phyloP scores from a whole-genome alignment of 805 yeast genomes.

The Pichia phayaonensis region DNA sequence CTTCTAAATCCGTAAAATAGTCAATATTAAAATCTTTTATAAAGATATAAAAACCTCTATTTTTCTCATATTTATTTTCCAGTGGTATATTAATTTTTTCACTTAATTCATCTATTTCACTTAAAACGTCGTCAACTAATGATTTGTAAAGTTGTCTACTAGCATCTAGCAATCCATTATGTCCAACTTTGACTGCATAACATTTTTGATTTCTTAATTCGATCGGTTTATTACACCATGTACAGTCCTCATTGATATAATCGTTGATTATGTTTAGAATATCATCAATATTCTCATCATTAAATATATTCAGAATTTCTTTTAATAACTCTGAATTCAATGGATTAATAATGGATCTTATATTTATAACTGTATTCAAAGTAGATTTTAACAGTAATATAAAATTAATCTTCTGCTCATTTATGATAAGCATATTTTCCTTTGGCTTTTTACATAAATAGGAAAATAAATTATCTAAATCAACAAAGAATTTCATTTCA shows the following conservation, averaged over 20 bases:
- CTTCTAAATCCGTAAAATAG: neutral
- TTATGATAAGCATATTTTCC: slow-evolving; percentile 14
- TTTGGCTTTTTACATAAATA: slow-evolving; percentile 14
- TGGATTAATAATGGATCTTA: slow-evolving; percentile 14
- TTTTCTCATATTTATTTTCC: slow-evolving; percentile 29
- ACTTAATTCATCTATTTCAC: slow-evolving; percentile 20
- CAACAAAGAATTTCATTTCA: slow-evolving; percentile 27
- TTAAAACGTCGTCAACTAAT: slow-evolving; percentile 30
- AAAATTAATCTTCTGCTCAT: slow-evolving; percentile 34
- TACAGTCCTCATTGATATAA: slow-evolving; percentile 35
- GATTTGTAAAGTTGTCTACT: slow-evolving; percentile 35
- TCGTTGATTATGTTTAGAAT: slow-evolving; percentile 24
- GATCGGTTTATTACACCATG: slow-evolving; percentile 33
- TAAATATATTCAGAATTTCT: slow-evolving; percentile 25
- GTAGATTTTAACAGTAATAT: slow-evolving; percentile 34
- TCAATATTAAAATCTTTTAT: slow-evolving; percentile 14
- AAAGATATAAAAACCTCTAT: slow-evolving; percentile 33
- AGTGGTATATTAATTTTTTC: slow-evolving; percentile 20
- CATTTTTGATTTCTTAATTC: slow-evolving; percentile 38
- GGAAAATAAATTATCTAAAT: slow-evolving; percentile 35
- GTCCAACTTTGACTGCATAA: slow-evolving; percentile 37
- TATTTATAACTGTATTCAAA: slow-evolving; percentile 17
- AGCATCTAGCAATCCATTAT: slow-evolving; percentile 38
- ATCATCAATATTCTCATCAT: slow-evolving; percentile 17
- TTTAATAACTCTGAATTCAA: slow-evolving; percentile 10